Base-by-base conservation (phyloP, 371 early-diverging fungal genomes). In the Rhizopus microsporus region DNA sequence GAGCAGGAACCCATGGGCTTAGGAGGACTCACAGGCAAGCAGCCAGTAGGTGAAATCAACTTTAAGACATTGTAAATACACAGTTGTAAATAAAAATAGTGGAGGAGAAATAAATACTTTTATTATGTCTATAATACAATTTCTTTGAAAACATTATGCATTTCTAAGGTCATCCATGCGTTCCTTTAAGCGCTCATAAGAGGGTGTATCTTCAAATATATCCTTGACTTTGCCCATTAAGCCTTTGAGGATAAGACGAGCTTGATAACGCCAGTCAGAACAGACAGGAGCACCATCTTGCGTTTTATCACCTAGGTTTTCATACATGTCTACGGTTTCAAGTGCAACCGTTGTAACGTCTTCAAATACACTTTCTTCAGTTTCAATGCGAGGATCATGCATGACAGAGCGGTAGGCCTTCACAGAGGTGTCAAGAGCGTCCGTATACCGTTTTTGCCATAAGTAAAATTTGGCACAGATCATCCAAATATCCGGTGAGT, bases 211-310 rank as follows among this genome's bases (percentile, higher is more conserved):
- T 46, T 90, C 93, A 71, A 86, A 93, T 4, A 78, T 65, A 52
- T 82, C 86, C 67, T 85, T 88, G 30, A 89, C 88, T 60, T 90
- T 86, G 33, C 92, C 90, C 68, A 94, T 82, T 55, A 96, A 68
- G 16, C 93, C 86, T 56, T 90, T 90, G 58, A 95, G 68, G 35
- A 91, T 80, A 71, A 84, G 85, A 62, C 87, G 86, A 8, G 91
- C 76, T 65, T 96, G 94, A 60, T 92, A 93, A 51, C 77, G 79
- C 95, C 96, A 97, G 63, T 96, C 96, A 33, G 83, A 81, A 63
- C 91, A 90, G 16, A 92, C 89, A 45, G 56, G 65, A 1, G 59
- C 63, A 51, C 67, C 73, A 57, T 75, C 72, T 46, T 62, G 61
- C 16, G 47, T 59, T 49, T 81, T 74, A 17, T 80, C 74, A 34